Base-by-base conservation (phyloP, 768 basidiomycete species). In the Mrakia hoshinonis region DNA sequence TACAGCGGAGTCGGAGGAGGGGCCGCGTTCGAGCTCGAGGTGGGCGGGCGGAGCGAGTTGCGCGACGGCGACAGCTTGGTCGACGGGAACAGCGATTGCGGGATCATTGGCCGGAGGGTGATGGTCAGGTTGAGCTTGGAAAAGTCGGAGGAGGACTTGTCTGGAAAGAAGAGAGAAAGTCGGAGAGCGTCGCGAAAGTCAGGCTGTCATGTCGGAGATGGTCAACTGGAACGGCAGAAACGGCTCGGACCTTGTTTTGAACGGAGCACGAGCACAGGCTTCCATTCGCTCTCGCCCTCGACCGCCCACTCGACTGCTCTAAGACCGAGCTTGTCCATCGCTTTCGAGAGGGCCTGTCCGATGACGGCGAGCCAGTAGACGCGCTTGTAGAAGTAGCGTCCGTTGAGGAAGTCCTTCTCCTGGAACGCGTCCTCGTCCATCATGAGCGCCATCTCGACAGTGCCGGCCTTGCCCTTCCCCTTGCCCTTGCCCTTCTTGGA, bases 401-500 rank as follows among this genome's bases (percentile, higher is more conserved):
- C 85, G 77, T 93, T 88, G 70, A 92, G 82, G 74, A 92, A 91
- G 77, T 98, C 94, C 78, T 98, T 99, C 76, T 94, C 91, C 81
- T 95, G 91, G 76, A 98, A 94, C n/a, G 96, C 75, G 76, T 91
- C 91, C 48, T 85, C 78, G 12, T 92, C 92, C 91, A 96, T 95
- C 78, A 92, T 87, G 18, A 95, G 82, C 1, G 87, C 88, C 47
- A 96, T 63, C 78, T 95, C 93, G 1, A 94, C 86, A 9, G 83
- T 85, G 74, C 87, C 92, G 22, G 67, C 65, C 68, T 81, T 83
- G 24, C 79, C 54, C 5, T 24, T 29, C 26, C 29, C 54, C 43
- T 69, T 69, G 13, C 68, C 69, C 24, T 67, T 67, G 4, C 49
- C 48, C 38, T 68, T 69, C 2, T 82, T 83, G 76, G 89, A 90